These are phyloP conservation scores for Brettanomyces sp. DNA, from an alignment of 805 yeast genomes.

Conservation along the genomic window DNA sequence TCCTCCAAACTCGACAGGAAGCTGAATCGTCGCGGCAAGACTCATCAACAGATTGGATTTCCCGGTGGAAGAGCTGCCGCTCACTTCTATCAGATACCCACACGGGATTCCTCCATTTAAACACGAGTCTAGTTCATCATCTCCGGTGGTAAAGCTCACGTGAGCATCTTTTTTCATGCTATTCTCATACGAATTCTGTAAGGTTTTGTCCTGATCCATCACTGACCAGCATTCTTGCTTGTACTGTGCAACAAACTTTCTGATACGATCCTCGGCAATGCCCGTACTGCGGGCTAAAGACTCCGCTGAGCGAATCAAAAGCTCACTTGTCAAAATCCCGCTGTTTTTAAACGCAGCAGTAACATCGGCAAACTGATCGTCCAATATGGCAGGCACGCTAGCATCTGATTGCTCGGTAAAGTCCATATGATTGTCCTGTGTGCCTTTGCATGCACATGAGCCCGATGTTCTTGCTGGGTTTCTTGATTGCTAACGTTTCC, in stretches of 20 bases:
- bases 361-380: constrained; percentile 22
- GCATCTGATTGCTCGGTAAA: constrained; percentile 10
- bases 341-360: constrained; percentile 19
- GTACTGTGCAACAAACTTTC: constrained; percentile 10
- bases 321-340: constrained; percentile 31
- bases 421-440: constrained; percentile 8
- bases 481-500: no score
- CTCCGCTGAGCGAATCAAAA: constrained; percentile 28
- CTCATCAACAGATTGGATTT: constrained; percentile 76
- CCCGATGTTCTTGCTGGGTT: no score
- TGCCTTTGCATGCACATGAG: no score
- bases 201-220: not conserved
- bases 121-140: constrained; percentile 34
- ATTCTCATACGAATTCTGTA: not conserved
- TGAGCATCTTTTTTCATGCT: not conserved
- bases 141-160: constrained; percentile 42
- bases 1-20: constrained; percentile 39
- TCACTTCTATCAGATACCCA: constrained; percentile 59
- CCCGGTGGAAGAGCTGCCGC: constrained; percentile 81
- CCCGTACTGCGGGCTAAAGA: constrained; percentile 26
- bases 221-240: constrained; percentile 3
- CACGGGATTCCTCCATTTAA: constrained; percentile 45
- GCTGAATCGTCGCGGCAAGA: constrained; percentile 49
- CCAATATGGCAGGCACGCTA: constrained; percentile 24
- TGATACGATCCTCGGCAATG: constrained; percentile 25